Evolutionary conservation across 768 basidiomycete species (phyloP).

Genomic region (Pleurotus eryngii): DNA sequence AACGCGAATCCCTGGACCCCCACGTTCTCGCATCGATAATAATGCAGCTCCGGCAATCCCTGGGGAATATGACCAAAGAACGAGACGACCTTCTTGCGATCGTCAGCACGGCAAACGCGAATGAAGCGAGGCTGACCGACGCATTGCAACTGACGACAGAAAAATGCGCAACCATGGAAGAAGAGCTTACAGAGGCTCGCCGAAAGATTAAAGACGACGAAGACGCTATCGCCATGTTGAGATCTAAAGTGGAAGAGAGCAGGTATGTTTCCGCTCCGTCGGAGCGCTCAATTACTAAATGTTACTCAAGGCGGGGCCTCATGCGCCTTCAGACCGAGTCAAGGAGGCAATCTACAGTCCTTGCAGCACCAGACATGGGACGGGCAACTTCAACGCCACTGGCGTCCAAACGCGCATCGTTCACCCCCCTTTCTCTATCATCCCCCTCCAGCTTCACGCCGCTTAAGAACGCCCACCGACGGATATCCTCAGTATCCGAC

Average conservation of each 20-base stretch:
- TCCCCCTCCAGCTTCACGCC: constrained; percentile 28
- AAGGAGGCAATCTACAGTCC: constrained; percentile 53
- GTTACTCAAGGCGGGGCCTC: constrained; percentile 60
- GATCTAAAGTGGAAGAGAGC: constrained; percentile 86
- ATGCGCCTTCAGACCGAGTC: constrained; percentile 85
- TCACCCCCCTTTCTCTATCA: constrained; percentile 66
- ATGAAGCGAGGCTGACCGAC: constrained; percentile 61
- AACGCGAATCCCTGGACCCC: constrained; percentile 60
- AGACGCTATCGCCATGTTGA: constrained; percentile 69
- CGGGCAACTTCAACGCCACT: constrained; percentile 20
- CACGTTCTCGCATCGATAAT: constrained; percentile 75
- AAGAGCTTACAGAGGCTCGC: constrained; percentile 48
- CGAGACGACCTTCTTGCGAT: constrained; percentile 62
- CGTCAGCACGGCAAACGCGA: constrained; percentile 45
- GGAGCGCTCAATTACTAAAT: constrained; percentile 3
- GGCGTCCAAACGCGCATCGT: constrained; percentile 63
- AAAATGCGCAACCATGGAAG: constrained; percentile 57
- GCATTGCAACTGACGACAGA: constrained; percentile 64
- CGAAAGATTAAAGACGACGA: constrained; percentile 67
- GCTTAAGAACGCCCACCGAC: constrained; percentile 53
- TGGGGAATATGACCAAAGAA: constrained; percentile 64
- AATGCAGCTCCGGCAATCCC: constrained; percentile 63
- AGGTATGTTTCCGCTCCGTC: constrained; percentile 40
- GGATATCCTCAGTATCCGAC: constrained; percentile 75
- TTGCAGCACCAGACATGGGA: constrained; percentile 51